phyloP scores from a whole-genome alignment of 176 grass and related monocot species.

The Dendrocalamus sinicus region DNA sequence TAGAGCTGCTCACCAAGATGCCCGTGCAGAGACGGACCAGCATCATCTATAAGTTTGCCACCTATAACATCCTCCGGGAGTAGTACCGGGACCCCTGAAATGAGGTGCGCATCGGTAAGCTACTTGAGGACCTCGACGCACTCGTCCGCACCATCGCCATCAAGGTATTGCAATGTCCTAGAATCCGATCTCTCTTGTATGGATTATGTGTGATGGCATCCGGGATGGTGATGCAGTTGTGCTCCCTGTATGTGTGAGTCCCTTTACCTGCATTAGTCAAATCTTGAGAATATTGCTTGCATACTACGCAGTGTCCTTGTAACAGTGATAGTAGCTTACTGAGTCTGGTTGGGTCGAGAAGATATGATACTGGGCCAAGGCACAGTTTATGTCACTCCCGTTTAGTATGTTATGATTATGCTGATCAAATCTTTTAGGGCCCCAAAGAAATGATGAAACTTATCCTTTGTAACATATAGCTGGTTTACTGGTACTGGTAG shows the following conservation, averaged over 20 bases:
- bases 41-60: conserved; percentile 82
- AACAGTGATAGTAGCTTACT: background rate
- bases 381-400: background rate
- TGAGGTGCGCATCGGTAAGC: conserved; percentile 86
- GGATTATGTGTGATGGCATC: background rate
- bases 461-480: background rate
- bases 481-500: background rate
- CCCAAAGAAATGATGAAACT: background rate
- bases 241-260: background rate
- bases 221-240: background rate
- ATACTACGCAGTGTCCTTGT: background rate
- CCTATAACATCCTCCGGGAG: conserved; percentile 81
- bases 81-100: conserved; percentile 69
- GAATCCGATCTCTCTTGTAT: background rate
- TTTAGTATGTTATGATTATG: background rate
- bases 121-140: conserved; percentile 96
- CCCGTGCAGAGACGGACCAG: conserved; percentile 81
- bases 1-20: conserved; percentile 76
- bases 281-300: no score
- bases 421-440: background rate
- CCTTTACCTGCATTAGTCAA: no score
- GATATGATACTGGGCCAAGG: background rate
- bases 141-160: conserved; percentile 84
- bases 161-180: conserved; percentile 50
- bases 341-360: background rate